These are phyloP conservation scores for Yamadazyma nakazawae DNA, from an alignment of 805 yeast species.

Conservation along the genomic window DNA sequence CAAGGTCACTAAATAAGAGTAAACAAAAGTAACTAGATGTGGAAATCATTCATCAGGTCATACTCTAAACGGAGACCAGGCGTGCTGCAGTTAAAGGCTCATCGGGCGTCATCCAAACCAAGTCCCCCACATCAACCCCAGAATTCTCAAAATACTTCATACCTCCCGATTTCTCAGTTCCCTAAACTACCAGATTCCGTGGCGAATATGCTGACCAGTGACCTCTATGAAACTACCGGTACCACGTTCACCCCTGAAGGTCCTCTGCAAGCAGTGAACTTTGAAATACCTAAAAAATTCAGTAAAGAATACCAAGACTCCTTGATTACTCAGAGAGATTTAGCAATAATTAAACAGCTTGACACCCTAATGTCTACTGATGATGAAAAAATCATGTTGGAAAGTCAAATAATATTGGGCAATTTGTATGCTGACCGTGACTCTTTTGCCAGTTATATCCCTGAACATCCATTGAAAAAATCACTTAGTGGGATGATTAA, in stretches of 20 bases:
- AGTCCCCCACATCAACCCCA: not conserved
- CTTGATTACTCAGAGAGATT: conserved; percentile 23
- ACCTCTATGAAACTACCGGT: conserved; percentile 14
- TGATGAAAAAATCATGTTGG: conserved; percentile 22
- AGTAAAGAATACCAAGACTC: conserved; percentile 19
- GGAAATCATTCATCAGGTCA: not conserved
- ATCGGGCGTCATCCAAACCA: conserved; percentile 3
- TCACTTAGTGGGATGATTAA: conserved; percentile 40
- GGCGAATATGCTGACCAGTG: conserved; percentile 15
- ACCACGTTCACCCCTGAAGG: conserved; percentile 2
- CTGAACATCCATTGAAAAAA: conserved; percentile 38
- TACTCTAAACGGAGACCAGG: conserved; percentile 10
- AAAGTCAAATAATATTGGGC: conserved; percentile 21
- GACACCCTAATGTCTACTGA: conserved; percentile 20
- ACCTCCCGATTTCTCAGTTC: conserved; percentile 29
- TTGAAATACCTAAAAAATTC: conserved; percentile 25
- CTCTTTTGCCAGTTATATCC: conserved; percentile 24
- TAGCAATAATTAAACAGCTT: conserved; percentile 24
- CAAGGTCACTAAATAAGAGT: too few species aligned
- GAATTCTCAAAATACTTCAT: conserved; percentile 6
- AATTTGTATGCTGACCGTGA: conserved; percentile 27
- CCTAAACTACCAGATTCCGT: conserved; percentile 27
- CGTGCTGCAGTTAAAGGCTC: conserved; percentile 7
- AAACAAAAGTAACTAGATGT: not conserved
- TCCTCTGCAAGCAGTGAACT: conserved; percentile 17